phyloP scores from a whole-genome alignment of 2,329 filamentous ascomycete genomes.

The Tolypocladium ovalisporum region DNA sequence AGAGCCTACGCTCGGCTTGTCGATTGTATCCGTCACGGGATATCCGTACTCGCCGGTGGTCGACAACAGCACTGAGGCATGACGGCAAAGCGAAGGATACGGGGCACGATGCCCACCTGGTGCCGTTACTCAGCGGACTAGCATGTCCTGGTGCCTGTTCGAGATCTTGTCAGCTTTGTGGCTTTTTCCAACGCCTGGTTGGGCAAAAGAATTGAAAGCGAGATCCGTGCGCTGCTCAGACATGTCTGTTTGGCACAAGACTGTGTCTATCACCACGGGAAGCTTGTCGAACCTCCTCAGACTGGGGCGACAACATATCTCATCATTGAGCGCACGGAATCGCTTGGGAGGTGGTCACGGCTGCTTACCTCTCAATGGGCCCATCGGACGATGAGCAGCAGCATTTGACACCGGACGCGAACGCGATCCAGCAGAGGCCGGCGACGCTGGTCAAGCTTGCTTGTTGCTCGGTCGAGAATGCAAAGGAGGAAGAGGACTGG shows the following conservation, averaged over 20 bases:
- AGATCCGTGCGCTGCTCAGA: conserved; percentile 23
- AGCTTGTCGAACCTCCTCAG: conserved; percentile 36
- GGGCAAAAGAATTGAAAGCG: background rate
- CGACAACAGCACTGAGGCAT: too few species aligned
- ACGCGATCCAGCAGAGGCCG: background rate
- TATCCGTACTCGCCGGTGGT: too few species aligned
- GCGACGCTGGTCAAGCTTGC: background rate
- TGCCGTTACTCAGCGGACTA: conserved; percentile 3
- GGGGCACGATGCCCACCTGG: conserved; percentile 22
- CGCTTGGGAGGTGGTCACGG: background rate
- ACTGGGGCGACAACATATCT: conserved; percentile 39
- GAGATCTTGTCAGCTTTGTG: background rate
- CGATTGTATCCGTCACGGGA: conserved; percentile 26
- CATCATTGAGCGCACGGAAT: conserved; percentile 16
- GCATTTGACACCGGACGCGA: background rate
- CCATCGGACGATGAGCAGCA: background rate
- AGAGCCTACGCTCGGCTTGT: conserved; percentile 16
- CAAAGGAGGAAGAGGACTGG: background rate
- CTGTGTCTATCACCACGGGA: conserved; percentile 37
- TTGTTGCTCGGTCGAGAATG: background rate
- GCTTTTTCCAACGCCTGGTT: background rate
- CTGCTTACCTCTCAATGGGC: background rate
- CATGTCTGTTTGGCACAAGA: conserved; percentile 47
- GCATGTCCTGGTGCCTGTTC: background rate
- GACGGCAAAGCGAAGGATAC: too few species aligned